Base-by-base conservation (phyloP, 2,329 filamentous ascomycete genomes). In the Allantophomopsis lycopodina region DNA sequence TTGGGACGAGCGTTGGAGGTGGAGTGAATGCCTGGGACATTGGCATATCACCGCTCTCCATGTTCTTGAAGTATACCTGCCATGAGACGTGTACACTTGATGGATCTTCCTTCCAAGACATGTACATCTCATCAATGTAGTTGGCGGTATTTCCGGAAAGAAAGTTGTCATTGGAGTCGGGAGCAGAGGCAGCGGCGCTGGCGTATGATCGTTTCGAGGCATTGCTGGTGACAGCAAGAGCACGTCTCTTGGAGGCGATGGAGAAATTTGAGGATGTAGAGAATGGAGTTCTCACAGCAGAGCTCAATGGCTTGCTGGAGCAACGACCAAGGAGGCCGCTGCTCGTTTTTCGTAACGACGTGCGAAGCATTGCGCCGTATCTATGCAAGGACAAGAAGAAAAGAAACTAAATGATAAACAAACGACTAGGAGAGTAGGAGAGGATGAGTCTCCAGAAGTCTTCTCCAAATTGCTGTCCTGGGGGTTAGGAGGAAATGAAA, bases 71-170 rank as follows among this genome's bases (percentile, higher is more conserved):
- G 74, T 98, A 98, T 59, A 93, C 80, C 68, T 94, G 89, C 91
- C 91, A 98, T 60, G 91, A 98, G 54, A 94, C 73, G 64, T 98
- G 91, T 43, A 98, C 91, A 58, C 85, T 94, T 54, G 78, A 74
- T 39, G 91, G 88, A 54, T 98, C 87, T 48, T 83, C 71, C 66
- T 89, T 94, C 91, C 91, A 98, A 60, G 88, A 79, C 68, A 95
- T 70, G 65, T 98, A 98, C 91, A 98, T 98, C 70, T 95, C 91
- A 63, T 98, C 91, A 60, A 98, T 86, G 68, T 98, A 98, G 69
- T 94, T 95, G 64, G 91, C 91, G 44, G 89, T 91, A 69, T 85
- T 96, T 50, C 91, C 91, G 47, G 87, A 85, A 45, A 98, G 75
- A 72, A 98, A 98, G 66, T 80, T 94, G 65, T 98, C 91, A 62